phyloP scores from a whole-genome alignment of 1,284 basidiomycete species.

The Leccinum pallidistipes region DNA sequence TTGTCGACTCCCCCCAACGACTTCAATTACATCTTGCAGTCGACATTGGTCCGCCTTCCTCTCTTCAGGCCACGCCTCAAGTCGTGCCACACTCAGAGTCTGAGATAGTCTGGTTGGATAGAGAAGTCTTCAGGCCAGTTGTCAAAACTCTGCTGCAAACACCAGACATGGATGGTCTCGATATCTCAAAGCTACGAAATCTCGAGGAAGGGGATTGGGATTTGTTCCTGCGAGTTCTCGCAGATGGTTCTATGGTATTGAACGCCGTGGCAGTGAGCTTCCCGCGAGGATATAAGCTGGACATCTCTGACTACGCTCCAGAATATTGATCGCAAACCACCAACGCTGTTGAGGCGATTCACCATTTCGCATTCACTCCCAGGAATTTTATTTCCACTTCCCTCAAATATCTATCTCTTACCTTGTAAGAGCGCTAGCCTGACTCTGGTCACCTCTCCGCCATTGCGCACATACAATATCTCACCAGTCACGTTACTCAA shows the following conservation, averaged over 20 bases:
- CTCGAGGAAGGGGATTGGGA: constrained; percentile 75
- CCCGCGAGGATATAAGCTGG: neutral
- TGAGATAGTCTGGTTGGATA: constrained; percentile 63
- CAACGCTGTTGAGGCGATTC: constrained; percentile 79
- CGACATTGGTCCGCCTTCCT: constrained; percentile 58
- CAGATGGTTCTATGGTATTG: constrained; percentile 70
- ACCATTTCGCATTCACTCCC: constrained; percentile 65
- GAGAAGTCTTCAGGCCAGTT: constrained; percentile 51
- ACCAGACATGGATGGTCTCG: constrained; percentile 36
- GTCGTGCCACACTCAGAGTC: constrained; percentile 39
- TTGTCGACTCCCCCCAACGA: constrained; percentile 82
- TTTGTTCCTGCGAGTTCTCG: constrained; percentile 70
- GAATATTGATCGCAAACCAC: constrained; percentile 90
- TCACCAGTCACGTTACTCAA: constrained; percentile 59
- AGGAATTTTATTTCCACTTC: constrained; percentile 44
- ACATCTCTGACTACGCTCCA: constrained; percentile 28
- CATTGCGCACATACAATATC: constrained; percentile 57
- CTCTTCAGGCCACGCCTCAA: constrained; percentile 28
- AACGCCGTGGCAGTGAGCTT: constrained; percentile 70
- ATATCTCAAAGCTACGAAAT: constrained; percentile 51
- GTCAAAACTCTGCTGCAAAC: constrained; percentile 42
- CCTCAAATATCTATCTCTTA: constrained; percentile 54
- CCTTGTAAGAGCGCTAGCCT: constrained; percentile 47
- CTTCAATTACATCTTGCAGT: constrained; percentile 83
- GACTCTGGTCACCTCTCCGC: constrained; percentile 60